A percentile compares a stretch with the other conserved stretches of the same genome.
Evolutionary conservation across 2,329 filamentous ascomycete genomes (phyloP).

Genomic region (Aspergillus felis): DNA sequence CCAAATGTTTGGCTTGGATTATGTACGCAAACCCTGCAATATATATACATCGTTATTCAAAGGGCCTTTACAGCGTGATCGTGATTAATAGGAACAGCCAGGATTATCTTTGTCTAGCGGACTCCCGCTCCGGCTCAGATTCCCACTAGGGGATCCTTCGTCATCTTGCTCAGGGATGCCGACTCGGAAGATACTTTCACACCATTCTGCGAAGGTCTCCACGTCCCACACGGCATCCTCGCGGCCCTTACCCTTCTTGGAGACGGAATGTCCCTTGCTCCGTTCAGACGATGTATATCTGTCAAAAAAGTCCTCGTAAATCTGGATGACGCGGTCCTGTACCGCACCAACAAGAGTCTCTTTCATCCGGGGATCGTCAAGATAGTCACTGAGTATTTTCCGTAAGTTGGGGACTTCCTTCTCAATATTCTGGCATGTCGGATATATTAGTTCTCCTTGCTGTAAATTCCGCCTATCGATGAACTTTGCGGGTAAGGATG

Average conservation of each 20-base stretch:
- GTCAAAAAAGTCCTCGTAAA: slow-evolving; percentile 63
- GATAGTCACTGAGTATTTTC: slow-evolving; percentile 56
- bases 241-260: slow-evolving; percentile 55
- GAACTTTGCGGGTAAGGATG: slow-evolving; percentile 39
- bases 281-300: slow-evolving; percentile 42
- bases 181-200: slow-evolving; percentile 56
- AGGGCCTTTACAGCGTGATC: neutral
- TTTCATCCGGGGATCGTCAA: slow-evolving; percentile 61
- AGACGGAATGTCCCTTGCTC: slow-evolving; percentile 30
- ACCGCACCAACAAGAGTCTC: slow-evolving; percentile 65
- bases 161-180: slow-evolving; percentile 34
- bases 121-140: slow-evolving; percentile 15
- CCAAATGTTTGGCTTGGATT: neutral
- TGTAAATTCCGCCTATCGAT: slow-evolving; percentile 36
- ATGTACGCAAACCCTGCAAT: neutral
- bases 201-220: slow-evolving; percentile 62
- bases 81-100: neutral
- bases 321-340: slow-evolving; percentile 58
- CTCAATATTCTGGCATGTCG: slow-evolving; percentile 53
- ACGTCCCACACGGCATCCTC: slow-evolving; percentile 63
- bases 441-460: slow-evolving; percentile 40
- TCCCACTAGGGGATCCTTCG: slow-evolving; percentile 6
- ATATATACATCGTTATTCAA: neutral
- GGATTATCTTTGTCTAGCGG: neutral
- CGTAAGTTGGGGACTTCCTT: slow-evolving; percentile 56